Base-by-base conservation (phyloP, 768 basidiomycete species). In the Serendipita vermifera region DNA sequence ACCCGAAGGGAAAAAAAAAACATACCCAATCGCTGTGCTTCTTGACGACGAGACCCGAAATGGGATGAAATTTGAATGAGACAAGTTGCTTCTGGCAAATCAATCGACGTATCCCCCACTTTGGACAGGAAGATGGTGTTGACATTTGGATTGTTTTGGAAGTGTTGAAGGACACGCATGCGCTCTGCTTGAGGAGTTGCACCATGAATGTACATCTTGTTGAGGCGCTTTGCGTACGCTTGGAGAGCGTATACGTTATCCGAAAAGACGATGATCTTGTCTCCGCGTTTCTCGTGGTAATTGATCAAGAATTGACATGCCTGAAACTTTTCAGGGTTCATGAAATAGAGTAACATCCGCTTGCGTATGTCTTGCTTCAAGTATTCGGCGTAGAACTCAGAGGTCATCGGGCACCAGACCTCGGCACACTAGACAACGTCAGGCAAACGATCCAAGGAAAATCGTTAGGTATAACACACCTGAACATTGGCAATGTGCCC, bases 401-500 rank as follows among this genome's bases (percentile, higher is more conserved):
- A 94, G 17, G 96, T 94, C 96, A 99, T 98, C 15, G 90, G 89
- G 66, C 96, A 99, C 96, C 96, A 99, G 5, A 99, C 96, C 70
- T 99, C 96, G 14, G 96, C 96, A 66, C 96, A 99, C 89, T 98
- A 63, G 20, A 58, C 33, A 27, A 13, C 31, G 33, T 26, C 35
- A n/a, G 29, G 33, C n/a, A 33, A n/a, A 33, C 26, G 13, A 43
- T 36, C 20, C 24, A 38, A 38, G 33, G 17, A 54, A 33, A 57
- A 41, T 33, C 32, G 24, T 54, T 35, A 29, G 36, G 31, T n/a
- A 58, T 13, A 66, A 58, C 77, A 62, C 67, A 92, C 92, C 82
- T 98, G 93, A n/a, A 99, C 96, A 65, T 96, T 98, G 5, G 96
- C 96, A 65, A 99, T 99, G 69, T 99, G 96, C 2, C 96, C 96